These are phyloP conservation scores for Kodamaea alishanica DNA, from an alignment of 1,139 yeast species.

Conservation along the genomic window DNA sequence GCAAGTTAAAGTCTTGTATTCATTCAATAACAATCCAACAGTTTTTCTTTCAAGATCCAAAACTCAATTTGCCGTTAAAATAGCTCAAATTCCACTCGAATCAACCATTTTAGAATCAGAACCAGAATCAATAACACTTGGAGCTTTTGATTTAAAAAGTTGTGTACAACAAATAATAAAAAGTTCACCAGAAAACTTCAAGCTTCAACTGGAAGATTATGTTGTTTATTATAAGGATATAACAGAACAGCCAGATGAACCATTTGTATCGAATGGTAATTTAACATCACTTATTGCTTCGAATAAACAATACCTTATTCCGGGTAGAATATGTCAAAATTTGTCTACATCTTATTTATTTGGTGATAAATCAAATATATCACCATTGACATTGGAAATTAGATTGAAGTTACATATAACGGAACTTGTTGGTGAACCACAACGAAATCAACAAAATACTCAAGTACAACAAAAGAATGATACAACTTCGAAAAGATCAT, in stretches of 20 bases:
- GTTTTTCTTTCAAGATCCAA: constrained; percentile 58
- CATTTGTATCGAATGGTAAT: constrained; percentile 70
- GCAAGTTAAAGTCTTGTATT: constrained; percentile 58
- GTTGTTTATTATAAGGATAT: constrained; percentile 71
- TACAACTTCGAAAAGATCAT: constrained; percentile 1
- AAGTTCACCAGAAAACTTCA: constrained; percentile 59
- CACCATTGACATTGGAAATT: constrained; percentile 62
- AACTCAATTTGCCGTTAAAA: constrained; percentile 41
- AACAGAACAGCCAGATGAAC: constrained; percentile 70
- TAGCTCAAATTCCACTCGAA: constrained; percentile 42
- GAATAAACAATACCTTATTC: constrained; percentile 40
- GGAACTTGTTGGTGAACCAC: constrained; percentile 12
- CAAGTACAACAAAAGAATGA: neutral
- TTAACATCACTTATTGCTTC: constrained; percentile 42
- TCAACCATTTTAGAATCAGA: constrained; percentile 24
- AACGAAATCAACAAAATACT: neutral
- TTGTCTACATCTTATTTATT: constrained; percentile 50
- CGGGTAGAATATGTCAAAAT: constrained; percentile 72
- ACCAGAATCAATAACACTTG: constrained; percentile 42
- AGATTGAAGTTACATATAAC: constrained; percentile 54
- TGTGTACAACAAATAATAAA: constrained; percentile 50
- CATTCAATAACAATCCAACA: constrained; percentile 54
- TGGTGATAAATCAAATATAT: constrained; percentile 39
- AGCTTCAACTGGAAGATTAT: constrained; percentile 49
- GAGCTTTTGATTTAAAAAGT: constrained; percentile 52